Conservation (phyloP, 345 rosid genomes). For the Geranium rotundifolium region DNA sequence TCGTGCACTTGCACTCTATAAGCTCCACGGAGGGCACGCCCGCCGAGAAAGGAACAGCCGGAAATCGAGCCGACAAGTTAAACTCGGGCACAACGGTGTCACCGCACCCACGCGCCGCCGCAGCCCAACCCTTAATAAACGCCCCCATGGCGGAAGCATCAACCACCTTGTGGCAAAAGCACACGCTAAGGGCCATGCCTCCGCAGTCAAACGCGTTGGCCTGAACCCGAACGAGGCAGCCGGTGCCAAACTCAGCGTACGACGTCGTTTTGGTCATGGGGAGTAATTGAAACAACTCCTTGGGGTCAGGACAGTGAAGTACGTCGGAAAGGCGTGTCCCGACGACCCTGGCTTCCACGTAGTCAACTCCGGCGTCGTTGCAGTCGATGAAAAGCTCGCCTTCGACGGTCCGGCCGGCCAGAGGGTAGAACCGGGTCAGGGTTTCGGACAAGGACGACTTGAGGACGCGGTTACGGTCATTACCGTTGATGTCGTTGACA, state of each 20-base stretch:
- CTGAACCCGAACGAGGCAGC: conserved; percentile 24
- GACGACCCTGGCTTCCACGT: conserved; percentile 6
- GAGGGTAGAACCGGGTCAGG: conserved; percentile 16
- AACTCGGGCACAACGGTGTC: not conserved
- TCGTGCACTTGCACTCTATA: not conserved
- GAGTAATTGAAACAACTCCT: not conserved
- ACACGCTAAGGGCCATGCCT: conserved; percentile 12
- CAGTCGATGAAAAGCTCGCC: no score
- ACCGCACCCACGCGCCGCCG: not conserved
- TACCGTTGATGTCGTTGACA: no score
- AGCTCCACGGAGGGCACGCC: not conserved
- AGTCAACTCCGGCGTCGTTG: conserved; percentile 7
- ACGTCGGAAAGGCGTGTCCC: conserved; percentile 4
- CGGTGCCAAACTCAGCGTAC: conserved; percentile 9
- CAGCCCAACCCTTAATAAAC: conserved; percentile 14
- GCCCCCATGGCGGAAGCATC: conserved; percentile 12
- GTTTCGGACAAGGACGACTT: conserved; percentile 15
- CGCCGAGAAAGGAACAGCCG: conserved; percentile 1
- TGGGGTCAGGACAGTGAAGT: not conserved
- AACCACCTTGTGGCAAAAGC: conserved; percentile 13
- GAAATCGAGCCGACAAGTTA: conserved; percentile 4
- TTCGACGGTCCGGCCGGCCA: no score
- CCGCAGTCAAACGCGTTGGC: conserved; percentile 23
- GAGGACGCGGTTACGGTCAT: not conserved
- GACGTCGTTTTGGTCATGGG: not conserved